Percentiles rank a stretch among this genome's conserved stretches.
Conservation (phyloP, 2,329 filamentous ascomycete genomes). For the Elsinoe necatrix region DNA sequence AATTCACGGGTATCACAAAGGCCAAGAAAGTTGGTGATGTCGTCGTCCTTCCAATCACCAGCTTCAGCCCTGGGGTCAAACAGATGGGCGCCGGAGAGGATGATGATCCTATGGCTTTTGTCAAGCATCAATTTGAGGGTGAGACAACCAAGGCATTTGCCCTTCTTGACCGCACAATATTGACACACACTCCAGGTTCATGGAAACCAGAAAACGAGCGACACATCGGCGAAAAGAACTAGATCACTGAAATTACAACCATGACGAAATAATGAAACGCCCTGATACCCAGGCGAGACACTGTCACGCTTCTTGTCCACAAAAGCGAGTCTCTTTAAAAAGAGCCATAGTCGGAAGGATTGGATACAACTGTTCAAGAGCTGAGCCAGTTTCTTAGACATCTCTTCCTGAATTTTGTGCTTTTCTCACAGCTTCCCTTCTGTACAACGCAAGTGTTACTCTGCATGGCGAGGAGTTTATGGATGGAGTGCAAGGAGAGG, state of each 20-base stretch:
- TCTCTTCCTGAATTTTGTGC: not conserved
- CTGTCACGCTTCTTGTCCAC: not conserved
- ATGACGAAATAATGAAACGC: constrained; percentile 4
- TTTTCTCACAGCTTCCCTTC: not conserved
- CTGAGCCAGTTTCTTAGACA: constrained; percentile 1
- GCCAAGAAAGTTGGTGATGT: constrained; percentile 89
- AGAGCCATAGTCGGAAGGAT: not conserved
- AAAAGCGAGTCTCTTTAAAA: not conserved
- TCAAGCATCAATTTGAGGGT: constrained; percentile 96
- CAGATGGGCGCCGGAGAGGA: constrained; percentile 86
- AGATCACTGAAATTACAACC: not conserved
- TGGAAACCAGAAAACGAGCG: constrained; percentile 68
- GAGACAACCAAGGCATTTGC: constrained; percentile 27
- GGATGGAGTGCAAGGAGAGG: not conserved
- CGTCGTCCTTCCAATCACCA: constrained; percentile 87
- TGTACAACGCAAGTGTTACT: not conserved
- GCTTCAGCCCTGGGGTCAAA: constrained; percentile 88
- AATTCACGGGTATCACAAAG: constrained; percentile 79
- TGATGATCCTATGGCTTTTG: constrained; percentile 93
- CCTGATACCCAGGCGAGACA: constrained; percentile 11
- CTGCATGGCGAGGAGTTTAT: constrained; percentile 3
- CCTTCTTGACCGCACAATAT: not conserved
- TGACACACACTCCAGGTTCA: constrained; percentile 44
- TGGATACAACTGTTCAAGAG: constrained; percentile 12
- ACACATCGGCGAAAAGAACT: constrained; percentile 49